These are phyloP conservation scores for Coemansia sp. DNA, from an alignment of 371 early-diverging fungal genomes.

Conservation along the genomic window DNA sequence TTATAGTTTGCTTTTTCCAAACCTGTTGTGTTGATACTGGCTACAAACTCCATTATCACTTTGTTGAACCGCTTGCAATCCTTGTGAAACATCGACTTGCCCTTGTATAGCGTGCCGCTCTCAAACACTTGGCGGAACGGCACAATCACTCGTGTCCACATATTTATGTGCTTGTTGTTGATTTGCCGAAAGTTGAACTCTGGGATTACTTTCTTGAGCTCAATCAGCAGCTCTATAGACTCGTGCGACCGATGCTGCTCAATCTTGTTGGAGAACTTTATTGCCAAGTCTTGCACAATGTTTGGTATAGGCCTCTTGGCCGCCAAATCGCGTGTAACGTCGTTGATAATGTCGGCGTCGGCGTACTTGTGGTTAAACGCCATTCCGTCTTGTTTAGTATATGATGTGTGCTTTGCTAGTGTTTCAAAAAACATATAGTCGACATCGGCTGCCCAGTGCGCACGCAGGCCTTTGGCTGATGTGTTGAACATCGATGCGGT, in stretches of 20 bases:
- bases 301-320: background rate
- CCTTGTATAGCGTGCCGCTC: slow-evolving; percentile 20
- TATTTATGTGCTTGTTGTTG: slow-evolving; percentile 44
- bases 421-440: slow-evolving; percentile 27
- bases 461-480: slow-evolving; percentile 4
- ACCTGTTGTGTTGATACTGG: background rate
- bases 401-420: slow-evolving; percentile 22
- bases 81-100: slow-evolving; percentile 37
- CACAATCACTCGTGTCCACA: slow-evolving; percentile 38
- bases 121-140: slow-evolving; percentile 26
- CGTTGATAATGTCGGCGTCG: slow-evolving; percentile 21
- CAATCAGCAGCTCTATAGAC: slow-evolving; percentile 18
- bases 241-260: slow-evolving; percentile 18
- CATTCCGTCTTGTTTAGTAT: slow-evolving; percentile 10
- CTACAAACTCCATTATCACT: slow-evolving; percentile 14
- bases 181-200: slow-evolving; percentile 26
- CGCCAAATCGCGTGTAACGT: slow-evolving; percentile 9
- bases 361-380: slow-evolving; percentile 21
- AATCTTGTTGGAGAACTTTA: slow-evolving; percentile 26
- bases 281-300: slow-evolving; percentile 8
- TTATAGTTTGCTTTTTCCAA: background rate
- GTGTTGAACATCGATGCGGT: background rate
- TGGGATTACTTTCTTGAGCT: slow-evolving; percentile 13
- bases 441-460: slow-evolving; percentile 23
- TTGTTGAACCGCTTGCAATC: slow-evolving; percentile 40